phyloP scores from a whole-genome alignment of 2,329 filamentous ascomycete species.

The Penicillium brasilianum region DNA sequence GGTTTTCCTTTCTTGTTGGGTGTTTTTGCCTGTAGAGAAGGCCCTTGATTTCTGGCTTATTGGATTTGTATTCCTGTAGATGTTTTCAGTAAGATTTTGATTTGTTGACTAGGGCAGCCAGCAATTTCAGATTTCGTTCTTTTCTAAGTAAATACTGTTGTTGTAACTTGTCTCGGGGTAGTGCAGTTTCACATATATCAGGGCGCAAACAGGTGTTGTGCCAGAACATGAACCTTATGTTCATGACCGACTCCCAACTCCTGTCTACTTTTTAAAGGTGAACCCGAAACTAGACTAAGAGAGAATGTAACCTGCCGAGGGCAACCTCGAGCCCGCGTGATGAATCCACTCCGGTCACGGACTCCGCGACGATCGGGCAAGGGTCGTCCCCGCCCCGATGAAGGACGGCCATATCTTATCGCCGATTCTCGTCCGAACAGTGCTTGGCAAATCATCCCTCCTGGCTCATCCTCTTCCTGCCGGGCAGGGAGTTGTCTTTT shows the following conservation, averaged over 20 bases:
- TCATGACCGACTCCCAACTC: not conserved
- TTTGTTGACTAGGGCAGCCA: not conserved
- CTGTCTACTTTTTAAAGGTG: not conserved
- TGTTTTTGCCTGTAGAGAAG: slow-evolving; percentile 24
- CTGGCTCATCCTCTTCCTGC: slow-evolving; percentile 8
- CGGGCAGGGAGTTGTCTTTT: slow-evolving; percentile 2
- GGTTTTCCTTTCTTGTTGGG: slow-evolving; percentile 18
- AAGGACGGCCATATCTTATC: slow-evolving; percentile 14
- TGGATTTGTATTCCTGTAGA: slow-evolving; percentile 18
- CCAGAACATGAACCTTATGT: too few species aligned
- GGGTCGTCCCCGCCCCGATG: not conserved
- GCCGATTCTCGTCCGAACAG: slow-evolving; percentile 17
- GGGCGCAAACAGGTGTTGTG: not conserved
- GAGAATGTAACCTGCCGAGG: not conserved
- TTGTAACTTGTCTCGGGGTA: not conserved
- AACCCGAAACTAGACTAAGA: not conserved
- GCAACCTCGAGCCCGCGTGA: not conserved
- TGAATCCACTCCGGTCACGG: not conserved
- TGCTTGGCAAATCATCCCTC: slow-evolving; percentile 18
- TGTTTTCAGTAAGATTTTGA: slow-evolving; percentile 8
- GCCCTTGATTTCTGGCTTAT: slow-evolving; percentile 14
- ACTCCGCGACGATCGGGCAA: not conserved
- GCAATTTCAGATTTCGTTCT: not conserved
- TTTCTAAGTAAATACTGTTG: not conserved
- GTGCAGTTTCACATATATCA: not conserved